Conservation (phyloP, 2,329 filamentous ascomycete species). For the Atkinsonella texensis region DNA sequence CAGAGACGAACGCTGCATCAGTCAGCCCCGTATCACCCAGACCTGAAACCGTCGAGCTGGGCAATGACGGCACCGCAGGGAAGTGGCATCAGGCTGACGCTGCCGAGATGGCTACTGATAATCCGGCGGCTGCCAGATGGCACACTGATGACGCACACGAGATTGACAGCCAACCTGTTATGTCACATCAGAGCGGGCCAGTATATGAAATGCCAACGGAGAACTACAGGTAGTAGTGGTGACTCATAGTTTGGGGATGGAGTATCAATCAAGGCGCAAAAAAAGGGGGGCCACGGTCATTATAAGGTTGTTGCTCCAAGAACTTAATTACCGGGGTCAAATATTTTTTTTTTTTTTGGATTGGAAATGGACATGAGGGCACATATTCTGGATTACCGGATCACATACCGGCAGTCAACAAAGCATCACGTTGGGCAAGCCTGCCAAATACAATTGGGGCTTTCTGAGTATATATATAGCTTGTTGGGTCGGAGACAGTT, state of each 20-base stretch:
- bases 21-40: slow-evolving; percentile 8
- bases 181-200: slow-evolving; percentile 21
- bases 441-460: neutral
- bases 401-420: neutral
- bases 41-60: slow-evolving; percentile 9
- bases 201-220: slow-evolving; percentile 32
- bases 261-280: neutral
- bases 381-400: neutral
- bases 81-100: slow-evolving; percentile 7
- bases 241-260: neutral
- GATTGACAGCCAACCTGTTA: slow-evolving; percentile 25
- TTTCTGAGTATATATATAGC: neutral
- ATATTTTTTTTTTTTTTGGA: neutral
- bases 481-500: neutral
- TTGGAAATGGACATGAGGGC: neutral
- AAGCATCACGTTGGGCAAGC: neutral
- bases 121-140: slow-evolving; percentile 19
- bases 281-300: neutral
- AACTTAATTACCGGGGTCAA: neutral
- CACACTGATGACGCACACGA: slow-evolving; percentile 24
- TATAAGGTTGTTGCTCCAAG: neutral
- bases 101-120: slow-evolving; percentile 22
- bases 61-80: slow-evolving; percentile 5
- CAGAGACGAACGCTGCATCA: slow-evolving; percentile 10
- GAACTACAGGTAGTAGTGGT: slow-evolving; percentile 18